Base-by-base conservation (phyloP, 2,329 filamentous ascomycete genomes). In the Plenodomus tracheiphilus region DNA sequence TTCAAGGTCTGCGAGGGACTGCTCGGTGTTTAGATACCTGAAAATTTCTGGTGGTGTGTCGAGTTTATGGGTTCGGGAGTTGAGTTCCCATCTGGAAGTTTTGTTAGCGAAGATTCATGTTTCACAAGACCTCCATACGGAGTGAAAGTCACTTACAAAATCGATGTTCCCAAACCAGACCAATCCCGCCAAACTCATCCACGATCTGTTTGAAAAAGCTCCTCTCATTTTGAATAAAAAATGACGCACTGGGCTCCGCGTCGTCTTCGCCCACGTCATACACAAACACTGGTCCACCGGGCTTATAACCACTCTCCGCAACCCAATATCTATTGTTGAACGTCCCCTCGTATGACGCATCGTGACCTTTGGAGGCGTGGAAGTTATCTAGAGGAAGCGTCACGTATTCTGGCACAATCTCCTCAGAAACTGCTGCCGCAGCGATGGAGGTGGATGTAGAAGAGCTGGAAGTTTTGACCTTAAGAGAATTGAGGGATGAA, bases 1-100 rank as follows among this genome's bases (percentile, higher is more conserved):
- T 7, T 66, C 68, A 5, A 77, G 63, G 53, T 77, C 74, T 16
- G 72, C 72, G 13, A 77, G 62, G 1, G 73, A 69, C 47, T 77
- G 73, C 43, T 74, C 73, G 1, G 71, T 70, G 0, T 62, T 76
- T 35, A 72, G 64, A 36, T 64, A 74, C 40, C 60, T 56, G 52
- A 75, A 72, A 2, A 61, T 66, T 19, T 68, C 58, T 0, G 65
- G 53, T 2, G 71, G 61, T 2, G 70, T 73, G 28, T 69, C 56
- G 4, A 66, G 20, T 64, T 59, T 36, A 72, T 68, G 0, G 59
- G 62, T 11, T 64, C 64, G 2, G 71, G 72, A 1, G 64, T 63
- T 0, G 74, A 76, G 17, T 70, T 68, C n/a, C 74, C 74, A 39
- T 77, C 64, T 67, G 37, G 13, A 20, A 19, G 16, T 36, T 28